These are phyloP conservation scores for Kwoniella dejecticola DNA, from an alignment of 768 basidiomycete genomes.

Conservation along the genomic window DNA sequence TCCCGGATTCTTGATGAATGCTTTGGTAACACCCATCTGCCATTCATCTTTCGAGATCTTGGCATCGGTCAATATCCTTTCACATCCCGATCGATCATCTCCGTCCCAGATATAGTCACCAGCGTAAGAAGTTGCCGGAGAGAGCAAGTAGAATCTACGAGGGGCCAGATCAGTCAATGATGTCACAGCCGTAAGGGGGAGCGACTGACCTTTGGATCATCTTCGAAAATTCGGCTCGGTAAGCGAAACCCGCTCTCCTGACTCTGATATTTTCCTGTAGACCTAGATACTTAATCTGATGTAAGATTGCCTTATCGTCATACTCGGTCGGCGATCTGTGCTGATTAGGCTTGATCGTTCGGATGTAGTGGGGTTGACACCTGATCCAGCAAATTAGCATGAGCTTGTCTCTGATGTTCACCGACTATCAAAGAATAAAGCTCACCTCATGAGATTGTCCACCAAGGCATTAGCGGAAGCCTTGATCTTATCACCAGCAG, in stretches of 20 bases:
- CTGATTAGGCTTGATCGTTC: constrained; percentile 98
- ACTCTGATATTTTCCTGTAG: constrained; percentile 98
- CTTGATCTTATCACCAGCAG: constrained; percentile 97
- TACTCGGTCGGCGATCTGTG: constrained; percentile 91
- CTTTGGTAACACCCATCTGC: constrained; percentile 99
- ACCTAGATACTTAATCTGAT: constrained; percentile 99
- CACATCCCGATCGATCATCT: constrained; percentile 84
- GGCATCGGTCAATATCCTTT: constrained; percentile 88
- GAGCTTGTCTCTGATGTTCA: background rate
- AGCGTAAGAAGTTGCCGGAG: constrained; percentile 92
- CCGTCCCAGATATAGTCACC: constrained; percentile 98
- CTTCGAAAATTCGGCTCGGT: constrained; percentile 97
- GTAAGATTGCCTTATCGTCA: constrained; percentile 89
- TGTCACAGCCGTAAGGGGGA: background rate
- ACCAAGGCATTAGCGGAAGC: constrained; percentile 96
- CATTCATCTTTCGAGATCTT: constrained; percentile 96
- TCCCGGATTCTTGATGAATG: constrained; percentile 99
- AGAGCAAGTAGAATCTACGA: constrained; percentile 80
- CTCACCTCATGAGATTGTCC: constrained; percentile 85
- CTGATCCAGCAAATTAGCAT: background rate
- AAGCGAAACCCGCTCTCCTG: constrained; percentile 95
- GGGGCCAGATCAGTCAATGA: background rate
- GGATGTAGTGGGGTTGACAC: constrained; percentile 94
- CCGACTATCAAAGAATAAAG: background rate
- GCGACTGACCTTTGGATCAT: constrained; percentile 80